phyloP scores from a whole-genome alignment of 192 early-diverging fungal genomes.

The Coemansia sp. region DNA sequence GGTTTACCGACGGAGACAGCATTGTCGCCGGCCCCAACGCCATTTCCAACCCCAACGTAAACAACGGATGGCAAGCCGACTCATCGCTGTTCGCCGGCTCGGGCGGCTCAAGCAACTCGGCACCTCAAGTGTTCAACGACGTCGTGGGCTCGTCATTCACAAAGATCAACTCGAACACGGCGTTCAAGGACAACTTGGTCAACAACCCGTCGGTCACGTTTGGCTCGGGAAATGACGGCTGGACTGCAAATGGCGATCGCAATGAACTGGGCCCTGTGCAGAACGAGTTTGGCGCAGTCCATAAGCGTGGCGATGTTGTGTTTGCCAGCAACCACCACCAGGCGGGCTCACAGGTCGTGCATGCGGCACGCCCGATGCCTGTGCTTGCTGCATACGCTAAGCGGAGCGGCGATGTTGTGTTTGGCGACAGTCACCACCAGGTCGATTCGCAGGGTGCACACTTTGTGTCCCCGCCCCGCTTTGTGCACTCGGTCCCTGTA shows the following conservation, averaged over 20 bases:
- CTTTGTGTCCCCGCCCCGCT: background rate
- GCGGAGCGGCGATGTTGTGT: slow-evolving; percentile 44
- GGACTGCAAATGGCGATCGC: slow-evolving; percentile 52
- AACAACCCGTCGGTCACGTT: slow-evolving; percentile 46
- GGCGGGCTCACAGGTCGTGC: slow-evolving; percentile 15
- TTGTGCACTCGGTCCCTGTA: slow-evolving; percentile 8
- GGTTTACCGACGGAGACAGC: slow-evolving; percentile 38
- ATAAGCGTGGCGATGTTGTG: slow-evolving; percentile 38
- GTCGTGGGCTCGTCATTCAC: slow-evolving; percentile 46
- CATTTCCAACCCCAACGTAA: slow-evolving; percentile 50
- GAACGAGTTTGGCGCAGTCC: slow-evolving; percentile 37
- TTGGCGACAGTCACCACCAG: slow-evolving; percentile 49
- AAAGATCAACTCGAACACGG: slow-evolving; percentile 45
- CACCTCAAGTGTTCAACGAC: slow-evolving; percentile 44
- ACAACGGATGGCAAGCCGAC: slow-evolving; percentile 53
- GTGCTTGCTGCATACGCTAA: slow-evolving; percentile 20
- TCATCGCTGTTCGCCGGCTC: slow-evolving; percentile 31
- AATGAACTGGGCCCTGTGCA: slow-evolving; percentile 49
- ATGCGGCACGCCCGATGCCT: slow-evolving; percentile 13
- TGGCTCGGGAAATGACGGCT: slow-evolving; percentile 50
- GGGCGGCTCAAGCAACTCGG: slow-evolving; percentile 4
- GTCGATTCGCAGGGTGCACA: slow-evolving; percentile 16
- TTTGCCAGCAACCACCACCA: slow-evolving; percentile 53
- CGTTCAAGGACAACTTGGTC: slow-evolving; percentile 50
- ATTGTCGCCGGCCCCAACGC: slow-evolving; percentile 40